Evolutionary conservation across 352 stramenopile species (phyloP), one percentile per base, ranked within the genome.

Genomic region (Globisporangium carolinianum): DNA sequence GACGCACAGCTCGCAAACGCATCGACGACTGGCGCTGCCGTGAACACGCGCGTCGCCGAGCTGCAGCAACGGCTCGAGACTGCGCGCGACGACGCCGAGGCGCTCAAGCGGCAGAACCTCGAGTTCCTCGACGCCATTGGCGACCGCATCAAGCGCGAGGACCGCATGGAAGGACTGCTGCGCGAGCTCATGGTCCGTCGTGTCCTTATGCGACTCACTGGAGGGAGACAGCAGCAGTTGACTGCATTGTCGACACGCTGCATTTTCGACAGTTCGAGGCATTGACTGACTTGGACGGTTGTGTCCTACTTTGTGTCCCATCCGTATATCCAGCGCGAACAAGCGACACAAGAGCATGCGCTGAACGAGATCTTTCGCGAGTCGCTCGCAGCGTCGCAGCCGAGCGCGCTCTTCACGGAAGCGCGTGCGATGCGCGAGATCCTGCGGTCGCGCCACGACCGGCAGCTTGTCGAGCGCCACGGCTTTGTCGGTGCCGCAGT

Each of bases 91-190:
- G 52, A 85, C 39, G 69, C 72, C 0, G 63, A 74, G 32, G 41
- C 57, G 11, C 43, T 84, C 5, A 75, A 79, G 65, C 52, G 62
- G 59, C 72, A 80, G 63, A 84, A 84, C 42, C 65, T 69, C 12
- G 53, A 53, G 39, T 81, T 79, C 46, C 71, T 81, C 57, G 60
- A 76, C n/a, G 55, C 79, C 57, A 61, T 81, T 49, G 67, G 58
- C 15, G 65, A 76, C 47, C 66, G 72, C 42, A 77, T 84, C 55
- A 81, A 81, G 58, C 57, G 70, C 5, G 72, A 81, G 50, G 75
- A 85, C 64, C 53, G 75, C 18, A 79, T 81, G 72, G 75, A 85
- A 68, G 75, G 75, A 0, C 60, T 85, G 18, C 57, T 85, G 24
- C 72, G 71, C 17, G 75, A 85, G 53, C 55, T 81, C 43, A 49